A percentile compares a stretch with the other conserved stretches of the same genome.
Evolutionary conservation across 345 rosid species (phyloP).

Genomic region (Hevea brasiliensis): DNA sequence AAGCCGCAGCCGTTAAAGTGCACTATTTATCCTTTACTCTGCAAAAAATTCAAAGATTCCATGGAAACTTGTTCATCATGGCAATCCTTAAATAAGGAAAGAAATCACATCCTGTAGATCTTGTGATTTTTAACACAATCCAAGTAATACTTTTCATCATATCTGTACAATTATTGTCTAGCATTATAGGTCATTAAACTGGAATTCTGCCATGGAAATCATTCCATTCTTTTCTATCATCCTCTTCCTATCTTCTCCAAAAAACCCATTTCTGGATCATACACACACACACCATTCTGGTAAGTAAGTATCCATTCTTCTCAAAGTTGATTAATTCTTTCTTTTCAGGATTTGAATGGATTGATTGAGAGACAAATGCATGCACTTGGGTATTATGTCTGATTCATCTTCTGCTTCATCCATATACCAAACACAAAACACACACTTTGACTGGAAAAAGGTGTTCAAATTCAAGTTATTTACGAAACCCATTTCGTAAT

Average conservation of each 20-base stretch:
- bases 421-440: not conserved
- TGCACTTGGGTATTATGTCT: conserved; percentile 7
- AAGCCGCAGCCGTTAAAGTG: conserved; percentile 3
- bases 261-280: not conserved
- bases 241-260: not conserved
- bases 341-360: not conserved
- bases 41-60: conserved; percentile 20
- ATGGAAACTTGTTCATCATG: conserved; percentile 16
- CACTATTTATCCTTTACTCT: not conserved
- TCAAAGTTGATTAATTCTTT: not conserved
- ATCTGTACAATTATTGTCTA: not conserved
- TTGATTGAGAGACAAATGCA: conserved; percentile 7
- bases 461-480: not conserved
- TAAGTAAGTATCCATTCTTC: not conserved
- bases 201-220: not conserved
- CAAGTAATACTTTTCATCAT: conserved; percentile 16
- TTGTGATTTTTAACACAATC: conserved; percentile 29
- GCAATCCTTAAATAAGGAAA: conserved; percentile 20
- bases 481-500: not conserved
- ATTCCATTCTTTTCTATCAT: not conserved
- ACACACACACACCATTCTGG: not conserved
- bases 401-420: not conserved
- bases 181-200: not conserved
- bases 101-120: conserved; percentile 29
- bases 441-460: conserved; percentile 5